Evolutionary conservation across 108 stramenopile genomes (phyloP).

Genomic region (Pseudonitzschia multistriata): DNA sequence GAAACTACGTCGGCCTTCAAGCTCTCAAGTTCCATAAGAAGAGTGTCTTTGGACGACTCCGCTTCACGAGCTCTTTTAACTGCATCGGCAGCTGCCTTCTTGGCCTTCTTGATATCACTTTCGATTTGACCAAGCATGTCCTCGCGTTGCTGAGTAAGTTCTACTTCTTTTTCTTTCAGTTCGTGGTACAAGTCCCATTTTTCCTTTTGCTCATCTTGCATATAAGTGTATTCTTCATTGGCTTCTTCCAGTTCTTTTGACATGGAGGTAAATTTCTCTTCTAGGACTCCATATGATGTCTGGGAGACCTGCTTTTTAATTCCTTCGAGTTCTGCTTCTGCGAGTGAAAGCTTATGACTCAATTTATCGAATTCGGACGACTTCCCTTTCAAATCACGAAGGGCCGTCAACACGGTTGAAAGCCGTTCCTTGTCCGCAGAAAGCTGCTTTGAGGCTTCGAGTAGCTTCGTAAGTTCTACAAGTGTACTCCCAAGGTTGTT

Average conservation of each 20-base stretch:
- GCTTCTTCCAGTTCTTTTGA: constrained; percentile 64
- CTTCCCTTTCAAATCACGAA: constrained; percentile 50
- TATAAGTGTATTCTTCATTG: constrained; percentile 50
- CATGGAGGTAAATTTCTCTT: constrained; percentile 70
- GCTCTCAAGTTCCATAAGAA: constrained; percentile 74
- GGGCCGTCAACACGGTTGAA: constrained; percentile 41
- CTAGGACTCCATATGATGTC: constrained; percentile 79
- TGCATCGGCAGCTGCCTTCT: constrained; percentile 52
- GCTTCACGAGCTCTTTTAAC: constrained; percentile 69
- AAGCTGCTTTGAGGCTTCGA: constrained; percentile 49
- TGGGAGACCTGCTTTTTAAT: constrained; percentile 88
- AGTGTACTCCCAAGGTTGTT: constrained; percentile 80
- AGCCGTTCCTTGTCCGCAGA: constrained; percentile 45
- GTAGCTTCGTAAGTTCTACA: constrained; percentile 63
- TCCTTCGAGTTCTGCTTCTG: constrained; percentile 64
- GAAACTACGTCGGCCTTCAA: constrained; percentile 64
- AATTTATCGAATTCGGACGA: constrained; percentile 60
- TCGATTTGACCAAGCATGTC: constrained; percentile 74
- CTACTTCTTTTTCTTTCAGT: constrained; percentile 78
- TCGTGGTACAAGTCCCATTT: constrained; percentile 83
- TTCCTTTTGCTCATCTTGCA: constrained; percentile 68
- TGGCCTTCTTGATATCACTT: constrained; percentile 60
- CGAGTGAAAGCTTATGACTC: constrained; percentile 65
- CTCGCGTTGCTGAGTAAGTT: constrained; percentile 77
- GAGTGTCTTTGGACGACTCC: constrained; percentile 68